Percentiles rank a stretch among this genome's conserved stretches.
Evolutionary conservation across 2,329 filamentous ascomycete species (phyloP).

Genomic region (Bipolaris zeicola): DNA sequence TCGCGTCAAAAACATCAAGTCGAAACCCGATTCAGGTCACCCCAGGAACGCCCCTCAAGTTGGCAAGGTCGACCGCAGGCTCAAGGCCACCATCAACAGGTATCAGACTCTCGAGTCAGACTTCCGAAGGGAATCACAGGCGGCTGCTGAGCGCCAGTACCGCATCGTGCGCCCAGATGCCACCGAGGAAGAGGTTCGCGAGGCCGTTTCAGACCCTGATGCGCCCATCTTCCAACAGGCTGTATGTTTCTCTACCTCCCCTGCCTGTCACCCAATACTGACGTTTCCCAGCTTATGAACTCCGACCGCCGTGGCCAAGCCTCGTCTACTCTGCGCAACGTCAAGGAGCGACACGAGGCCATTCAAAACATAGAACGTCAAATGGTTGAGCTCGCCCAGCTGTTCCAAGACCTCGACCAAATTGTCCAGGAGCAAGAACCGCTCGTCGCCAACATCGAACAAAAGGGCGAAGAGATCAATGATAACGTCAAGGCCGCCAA

Average conservation of each 20-base stretch:
- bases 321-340: conserved; percentile 76
- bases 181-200: conserved; percentile 74
- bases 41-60: conserved; percentile 80
- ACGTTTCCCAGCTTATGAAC: conserved; percentile 66
- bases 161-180: conserved; percentile 86
- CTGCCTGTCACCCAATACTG: conserved; percentile 8
- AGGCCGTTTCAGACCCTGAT: conserved; percentile 74
- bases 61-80: conserved; percentile 75
- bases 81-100: conserved; percentile 79
- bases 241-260: conserved; percentile 42
- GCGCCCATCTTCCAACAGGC: conserved; percentile 88
- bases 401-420: conserved; percentile 89
- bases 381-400: conserved; percentile 82
- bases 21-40: conserved; percentile 73
- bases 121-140: conserved; percentile 79
- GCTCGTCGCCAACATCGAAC: conserved; percentile 79
- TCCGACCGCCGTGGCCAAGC: conserved; percentile 82
- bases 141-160: conserved; percentile 88
- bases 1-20: conserved; percentile 82
- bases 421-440: conserved; percentile 86
- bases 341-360: conserved; percentile 80
- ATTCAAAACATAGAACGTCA: conserved; percentile 92
- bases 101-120: conserved; percentile 82
- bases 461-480: conserved; percentile 83
- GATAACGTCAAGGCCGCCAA: conserved; percentile 86